phyloP scores from a whole-genome alignment of 108 stramenopile species.

The Phaeodactylum tricornutum region DNA sequence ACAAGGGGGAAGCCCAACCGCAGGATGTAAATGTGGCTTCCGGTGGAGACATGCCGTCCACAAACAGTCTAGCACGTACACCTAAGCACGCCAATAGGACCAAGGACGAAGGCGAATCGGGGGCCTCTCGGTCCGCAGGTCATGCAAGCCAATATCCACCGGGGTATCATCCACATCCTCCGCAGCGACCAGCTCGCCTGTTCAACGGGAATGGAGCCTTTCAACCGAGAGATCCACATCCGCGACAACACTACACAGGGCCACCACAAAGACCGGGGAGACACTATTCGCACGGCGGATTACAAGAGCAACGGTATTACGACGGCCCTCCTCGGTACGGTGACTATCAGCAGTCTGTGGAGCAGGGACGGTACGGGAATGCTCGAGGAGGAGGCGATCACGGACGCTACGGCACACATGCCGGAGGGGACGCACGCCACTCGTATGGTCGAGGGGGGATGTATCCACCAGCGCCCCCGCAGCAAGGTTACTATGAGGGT shows the following conservation, averaged over 20 bases:
- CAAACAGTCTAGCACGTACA: slow-evolving; percentile 24
- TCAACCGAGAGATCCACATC: slow-evolving; percentile 38
- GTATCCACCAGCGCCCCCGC: neutral
- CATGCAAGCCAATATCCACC: slow-evolving; percentile 14
- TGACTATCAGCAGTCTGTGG: neutral
- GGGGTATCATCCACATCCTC: too few species aligned
- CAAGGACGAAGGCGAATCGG: slow-evolving; percentile 1
- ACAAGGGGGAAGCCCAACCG: neutral
- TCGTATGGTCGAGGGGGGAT: too few species aligned
- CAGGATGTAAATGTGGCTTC: neutral
- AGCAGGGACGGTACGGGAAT: too few species aligned
- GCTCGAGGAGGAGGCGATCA: too few species aligned
- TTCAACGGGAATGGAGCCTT: slow-evolving; percentile 28
- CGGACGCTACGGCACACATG: too few species aligned
- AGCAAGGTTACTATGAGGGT: neutral
- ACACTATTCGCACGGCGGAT: neutral
- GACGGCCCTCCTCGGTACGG: neutral
- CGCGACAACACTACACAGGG: slow-evolving; percentile 7
- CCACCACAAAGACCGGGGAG: neutral
- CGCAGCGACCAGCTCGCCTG: slow-evolving; percentile 16
- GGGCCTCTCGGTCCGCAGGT: neutral
- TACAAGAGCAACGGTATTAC: neutral
- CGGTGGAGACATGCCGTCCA: neutral
- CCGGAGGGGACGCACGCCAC: too few species aligned
- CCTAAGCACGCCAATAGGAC: slow-evolving; percentile 49